These are phyloP conservation scores for Silybum marianum DNA, from an alignment of 129 eudicot genomes.

Conservation along the genomic window DNA sequence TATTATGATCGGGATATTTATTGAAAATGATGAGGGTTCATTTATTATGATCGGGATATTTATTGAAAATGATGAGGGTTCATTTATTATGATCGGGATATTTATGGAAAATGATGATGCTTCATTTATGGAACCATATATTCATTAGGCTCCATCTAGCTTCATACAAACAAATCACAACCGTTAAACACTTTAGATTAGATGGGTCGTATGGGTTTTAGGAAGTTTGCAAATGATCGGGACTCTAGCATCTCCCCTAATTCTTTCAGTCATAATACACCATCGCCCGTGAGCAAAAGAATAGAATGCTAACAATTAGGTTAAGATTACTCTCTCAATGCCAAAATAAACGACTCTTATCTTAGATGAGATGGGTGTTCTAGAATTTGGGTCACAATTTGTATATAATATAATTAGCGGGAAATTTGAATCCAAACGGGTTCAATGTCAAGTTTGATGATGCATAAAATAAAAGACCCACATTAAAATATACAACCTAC, in stretches of 20 bases:
- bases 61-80: no score
- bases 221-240: no score
- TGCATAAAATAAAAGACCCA: slow-evolving; percentile 3
- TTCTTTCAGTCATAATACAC: slow-evolving; percentile 16
- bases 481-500: slow-evolving; percentile 18
- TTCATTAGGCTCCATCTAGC: no score
- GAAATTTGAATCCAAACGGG: not conserved
- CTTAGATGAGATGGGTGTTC: not conserved
- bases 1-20: no score
- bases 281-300: slow-evolving; percentile 4
- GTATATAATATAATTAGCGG: not conserved
- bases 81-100: no score
- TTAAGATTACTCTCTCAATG: not conserved
- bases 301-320: slow-evolving; percentile 10
- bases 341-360: not conserved
- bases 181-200: no score
- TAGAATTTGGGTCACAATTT: not conserved
- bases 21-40: no score
- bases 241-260: not conserved
- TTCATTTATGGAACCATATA: no score
- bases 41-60: no score
- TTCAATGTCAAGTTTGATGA: slow-evolving; percentile 3
- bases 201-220: no score
- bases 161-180: no score
- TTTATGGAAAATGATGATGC: no score